Conservation (phyloP, 192 early-diverging fungal species). For the Mortierella alpina region DNA sequence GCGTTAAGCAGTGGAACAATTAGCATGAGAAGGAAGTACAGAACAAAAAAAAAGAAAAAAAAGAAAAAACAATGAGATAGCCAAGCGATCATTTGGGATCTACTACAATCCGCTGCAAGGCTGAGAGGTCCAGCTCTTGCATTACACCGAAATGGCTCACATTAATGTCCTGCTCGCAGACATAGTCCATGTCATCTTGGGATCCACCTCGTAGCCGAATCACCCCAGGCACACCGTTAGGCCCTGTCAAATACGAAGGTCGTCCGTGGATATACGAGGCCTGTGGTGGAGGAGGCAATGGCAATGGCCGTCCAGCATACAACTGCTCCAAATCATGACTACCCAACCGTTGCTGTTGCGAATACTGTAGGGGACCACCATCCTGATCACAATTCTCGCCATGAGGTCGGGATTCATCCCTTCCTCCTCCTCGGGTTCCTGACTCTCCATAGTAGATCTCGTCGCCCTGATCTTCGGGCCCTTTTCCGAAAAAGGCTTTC, state of each 20-base stretch:
- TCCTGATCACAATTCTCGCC: background rate
- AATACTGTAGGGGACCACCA: background rate
- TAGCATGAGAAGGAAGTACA: background rate
- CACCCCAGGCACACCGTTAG: background rate
- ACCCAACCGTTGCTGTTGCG: background rate
- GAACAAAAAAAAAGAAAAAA: background rate
- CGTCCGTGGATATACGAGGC: slow-evolving; percentile 22
- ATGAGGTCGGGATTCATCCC: background rate
- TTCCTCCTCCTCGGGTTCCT: background rate
- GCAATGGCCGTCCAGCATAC: background rate
- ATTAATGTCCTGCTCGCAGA: slow-evolving; percentile 4
- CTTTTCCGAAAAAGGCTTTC: slow-evolving; percentile 10
- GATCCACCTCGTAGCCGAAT: background rate
- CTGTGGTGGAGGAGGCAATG: slow-evolving; percentile 17
- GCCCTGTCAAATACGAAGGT: background rate
- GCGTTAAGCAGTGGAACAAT: no score
- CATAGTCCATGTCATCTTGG: background rate
- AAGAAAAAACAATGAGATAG: background rate
- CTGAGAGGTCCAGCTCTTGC: slow-evolving; percentile 45
- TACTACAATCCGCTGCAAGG: slow-evolving; percentile 19
- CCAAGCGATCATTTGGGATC: slow-evolving; percentile 22
- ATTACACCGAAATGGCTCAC: slow-evolving; percentile 38
- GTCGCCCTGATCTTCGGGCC: background rate
- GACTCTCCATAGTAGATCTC: background rate
- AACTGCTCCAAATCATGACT: background rate